Evolutionary conservation across 805 yeast genomes (phyloP).

Genomic region (Pichia kluyveri): DNA sequence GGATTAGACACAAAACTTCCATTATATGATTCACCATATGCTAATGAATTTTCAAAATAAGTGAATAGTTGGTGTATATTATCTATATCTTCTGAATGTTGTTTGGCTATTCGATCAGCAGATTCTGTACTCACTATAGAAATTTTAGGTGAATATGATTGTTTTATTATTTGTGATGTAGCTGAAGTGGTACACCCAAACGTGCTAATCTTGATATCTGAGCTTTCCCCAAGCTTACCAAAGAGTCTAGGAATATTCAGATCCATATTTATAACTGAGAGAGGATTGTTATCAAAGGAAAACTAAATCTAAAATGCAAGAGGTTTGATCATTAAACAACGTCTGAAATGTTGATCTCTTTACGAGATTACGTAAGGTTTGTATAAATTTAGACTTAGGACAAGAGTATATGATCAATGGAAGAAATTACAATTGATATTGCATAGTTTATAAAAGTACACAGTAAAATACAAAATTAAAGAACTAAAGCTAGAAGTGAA

Average conservation of each 20-base stretch:
- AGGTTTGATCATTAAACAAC: no score
- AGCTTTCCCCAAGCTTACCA: not conserved
- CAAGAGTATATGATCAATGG: no score
- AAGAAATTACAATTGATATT: no score
- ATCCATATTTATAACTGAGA: not conserved
- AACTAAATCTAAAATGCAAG: no score
- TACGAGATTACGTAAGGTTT: no score
- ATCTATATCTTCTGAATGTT: slow-evolving; percentile 9
- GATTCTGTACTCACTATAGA: slow-evolving; percentile 20
- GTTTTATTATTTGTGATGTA: slow-evolving; percentile 21
- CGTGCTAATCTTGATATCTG: slow-evolving; percentile 7
- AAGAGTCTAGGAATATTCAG: slow-evolving; percentile 3
- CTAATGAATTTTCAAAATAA: slow-evolving; percentile 17
- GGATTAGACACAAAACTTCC: not conserved
- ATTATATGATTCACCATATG: slow-evolving; percentile 2
- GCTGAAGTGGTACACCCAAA: slow-evolving; percentile 22
- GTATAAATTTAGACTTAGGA: no score
- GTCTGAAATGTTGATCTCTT: no score
- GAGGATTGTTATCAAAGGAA: no score
- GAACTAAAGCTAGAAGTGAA: not conserved
- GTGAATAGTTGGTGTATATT: slow-evolving; percentile 13
- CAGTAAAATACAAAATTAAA: no score
- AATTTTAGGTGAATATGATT: slow-evolving; percentile 25
- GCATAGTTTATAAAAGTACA: no score
- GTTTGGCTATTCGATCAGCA: slow-evolving; percentile 17